A percentile compares a stretch with the other conserved stretches of the same genome.
phyloP scores from a whole-genome alignment of 306 rosid genomes.

The Spatholobus suberectus region DNA sequence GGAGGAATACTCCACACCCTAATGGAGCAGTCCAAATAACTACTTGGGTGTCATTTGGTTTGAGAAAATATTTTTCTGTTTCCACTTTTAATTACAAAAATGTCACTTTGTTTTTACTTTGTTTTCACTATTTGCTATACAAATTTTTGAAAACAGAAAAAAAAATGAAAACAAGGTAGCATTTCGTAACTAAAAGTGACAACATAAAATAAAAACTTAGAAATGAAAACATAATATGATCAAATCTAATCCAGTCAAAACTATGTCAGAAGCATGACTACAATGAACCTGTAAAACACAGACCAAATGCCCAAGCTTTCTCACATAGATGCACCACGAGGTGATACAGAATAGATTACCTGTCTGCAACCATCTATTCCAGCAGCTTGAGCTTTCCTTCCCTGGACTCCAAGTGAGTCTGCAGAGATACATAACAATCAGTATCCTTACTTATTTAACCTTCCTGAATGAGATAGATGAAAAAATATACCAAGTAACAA shows the following conservation, averaged over 20 bases:
- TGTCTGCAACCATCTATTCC: conserved; percentile 73
- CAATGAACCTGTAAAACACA: conserved; percentile 14
- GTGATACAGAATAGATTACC: conserved; percentile 55
- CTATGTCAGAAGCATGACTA: background rate
- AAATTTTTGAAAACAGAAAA: background rate
- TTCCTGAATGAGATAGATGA: conserved; percentile 11
- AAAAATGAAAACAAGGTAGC: too few species aligned
- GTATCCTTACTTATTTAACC: conserved; percentile 16
- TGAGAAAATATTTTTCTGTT: background rate
- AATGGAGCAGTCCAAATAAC: background rate
- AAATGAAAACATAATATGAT: too few species aligned
- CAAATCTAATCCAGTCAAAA: too few species aligned
- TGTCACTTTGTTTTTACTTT: background rate
- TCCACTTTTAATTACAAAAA: background rate
- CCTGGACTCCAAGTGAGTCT: conserved; percentile 95
- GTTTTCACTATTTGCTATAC: background rate
- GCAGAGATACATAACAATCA: conserved; percentile 40
- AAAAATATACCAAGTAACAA: conserved; percentile 11
- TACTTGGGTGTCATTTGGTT: background rate
- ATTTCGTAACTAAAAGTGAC: background rate
- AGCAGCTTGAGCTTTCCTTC: conserved; percentile 75
- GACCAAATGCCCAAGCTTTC: conserved; percentile 2
- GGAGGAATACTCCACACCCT: background rate
- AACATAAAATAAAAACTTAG: too few species aligned
- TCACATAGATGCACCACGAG: conserved; percentile 21